A percentile compares a stretch with the other conserved stretches of the same genome.
Evolutionary conservation across 805 yeast genomes (phyloP).

Genomic region (Candida berthetii): DNA sequence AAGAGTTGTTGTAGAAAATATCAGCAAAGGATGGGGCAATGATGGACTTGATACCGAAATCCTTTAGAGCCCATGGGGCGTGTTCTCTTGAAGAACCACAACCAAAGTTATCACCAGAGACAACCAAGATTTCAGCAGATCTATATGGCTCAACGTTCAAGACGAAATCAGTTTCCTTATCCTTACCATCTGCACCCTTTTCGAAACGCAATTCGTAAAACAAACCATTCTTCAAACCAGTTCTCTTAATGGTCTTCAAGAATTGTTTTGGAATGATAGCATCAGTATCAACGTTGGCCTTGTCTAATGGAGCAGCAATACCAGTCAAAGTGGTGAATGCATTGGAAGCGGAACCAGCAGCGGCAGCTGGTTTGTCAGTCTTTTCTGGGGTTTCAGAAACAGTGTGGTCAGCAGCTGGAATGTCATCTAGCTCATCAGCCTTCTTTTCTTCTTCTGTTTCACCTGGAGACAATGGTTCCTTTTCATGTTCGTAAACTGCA

Average conservation of each 20-base stretch:
- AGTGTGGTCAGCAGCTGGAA: slow-evolving; percentile 47
- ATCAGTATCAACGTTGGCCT: slow-evolving; percentile 96
- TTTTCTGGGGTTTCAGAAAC: slow-evolving; percentile 28
- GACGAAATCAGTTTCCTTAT: slow-evolving; percentile 81
- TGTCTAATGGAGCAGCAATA: slow-evolving; percentile 89
- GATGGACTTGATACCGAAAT: slow-evolving; percentile 92
- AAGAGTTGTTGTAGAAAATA: slow-evolving; percentile 94
- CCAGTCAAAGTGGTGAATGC: slow-evolving; percentile 74
- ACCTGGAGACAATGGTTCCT: slow-evolving; percentile 50
- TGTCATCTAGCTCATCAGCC: slow-evolving; percentile 55
- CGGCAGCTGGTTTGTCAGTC: slow-evolving; percentile 20
- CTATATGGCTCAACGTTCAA: slow-evolving; percentile 83
- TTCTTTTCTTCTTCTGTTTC: slow-evolving; percentile 41
- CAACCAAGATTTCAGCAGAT: slow-evolving; percentile 75
- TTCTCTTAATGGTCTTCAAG: slow-evolving; percentile 94
- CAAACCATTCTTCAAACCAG: slow-evolving; percentile 83
- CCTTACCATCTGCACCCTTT: slow-evolving; percentile 64
- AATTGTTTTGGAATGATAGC: slow-evolving; percentile 99
- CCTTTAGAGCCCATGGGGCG: slow-evolving; percentile 99
- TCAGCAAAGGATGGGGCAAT: slow-evolving; percentile 99
- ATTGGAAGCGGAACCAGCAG: slow-evolving; percentile 55
- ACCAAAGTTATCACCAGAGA: slow-evolving; percentile 96
- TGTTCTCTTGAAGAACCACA: slow-evolving; percentile 99
- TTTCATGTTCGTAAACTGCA: slow-evolving; percentile 69
- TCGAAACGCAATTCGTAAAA: slow-evolving; percentile 87